A percentile compares a stretch with the other conserved stretches of the same genome.
phyloP scores from a whole-genome alignment of 1,139 yeast genomes.

The Suhomyces ambrosiae region DNA sequence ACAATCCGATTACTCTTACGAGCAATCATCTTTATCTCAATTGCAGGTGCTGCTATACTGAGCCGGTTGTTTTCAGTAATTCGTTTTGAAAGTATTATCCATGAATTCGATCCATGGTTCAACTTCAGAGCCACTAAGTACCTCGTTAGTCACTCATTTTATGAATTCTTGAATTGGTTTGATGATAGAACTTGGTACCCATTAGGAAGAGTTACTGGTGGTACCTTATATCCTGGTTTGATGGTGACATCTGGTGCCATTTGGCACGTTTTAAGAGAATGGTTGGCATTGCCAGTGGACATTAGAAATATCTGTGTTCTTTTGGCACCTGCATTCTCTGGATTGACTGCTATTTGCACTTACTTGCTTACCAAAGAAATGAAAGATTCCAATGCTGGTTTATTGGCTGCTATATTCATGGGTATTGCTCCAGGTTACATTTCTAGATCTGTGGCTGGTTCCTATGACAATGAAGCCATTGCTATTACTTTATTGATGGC shows the following conservation, averaged over 20 bases:
- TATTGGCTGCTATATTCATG: conserved; percentile 90
- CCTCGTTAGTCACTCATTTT: conserved; percentile 78
- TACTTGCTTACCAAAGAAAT: conserved; percentile 87
- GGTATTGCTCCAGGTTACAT: conserved; percentile 99
- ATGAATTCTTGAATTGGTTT: conserved; percentile 96
- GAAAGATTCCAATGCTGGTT: conserved; percentile 88
- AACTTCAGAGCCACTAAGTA: conserved; percentile 94
- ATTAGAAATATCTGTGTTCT: conserved; percentile 94
- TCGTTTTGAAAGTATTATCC: conserved; percentile 92
- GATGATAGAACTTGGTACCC: conserved; percentile 99
- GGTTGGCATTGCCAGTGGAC: conserved; percentile 80
- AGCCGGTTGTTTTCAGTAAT: conserved; percentile 81
- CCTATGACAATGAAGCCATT: conserved; percentile 98
- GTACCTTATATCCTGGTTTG: conserved; percentile 95
- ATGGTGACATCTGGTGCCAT: conserved; percentile 96
- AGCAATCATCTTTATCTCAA: conserved; percentile 64
- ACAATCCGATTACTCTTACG: conserved; percentile 56
- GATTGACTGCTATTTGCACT: conserved; percentile 90
- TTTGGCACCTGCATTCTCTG: conserved; percentile 96
- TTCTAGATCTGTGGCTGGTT: conserved; percentile 97
- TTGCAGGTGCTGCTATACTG: conserved; percentile 89
- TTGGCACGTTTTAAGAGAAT: conserved; percentile 69
- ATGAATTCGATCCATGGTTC: conserved; percentile 99
- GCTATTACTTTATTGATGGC: conserved; percentile 96
- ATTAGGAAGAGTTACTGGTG: conserved; percentile 97